Percentiles rank a stretch among this genome's conserved stretches.
Conservation (phyloP, 306 rosid species). For the Cucurbita maxima region DNA sequence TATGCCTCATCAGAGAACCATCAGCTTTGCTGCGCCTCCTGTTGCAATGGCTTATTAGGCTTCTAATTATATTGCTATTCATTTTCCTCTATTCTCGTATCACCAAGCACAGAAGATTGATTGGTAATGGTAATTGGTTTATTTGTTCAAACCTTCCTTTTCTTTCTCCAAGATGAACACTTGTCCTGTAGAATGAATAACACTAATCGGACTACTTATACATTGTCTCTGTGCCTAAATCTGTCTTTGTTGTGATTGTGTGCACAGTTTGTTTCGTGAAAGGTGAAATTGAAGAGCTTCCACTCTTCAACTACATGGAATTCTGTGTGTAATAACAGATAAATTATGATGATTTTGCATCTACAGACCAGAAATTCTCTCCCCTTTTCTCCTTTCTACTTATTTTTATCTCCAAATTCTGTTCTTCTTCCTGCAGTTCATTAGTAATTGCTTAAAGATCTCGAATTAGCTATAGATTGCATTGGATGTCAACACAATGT, state of each 20-base stretch:
- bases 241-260: background rate
- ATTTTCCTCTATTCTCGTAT: background rate
- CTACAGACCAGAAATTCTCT: background rate
- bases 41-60: conserved; percentile 79
- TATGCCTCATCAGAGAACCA: conserved; percentile 73
- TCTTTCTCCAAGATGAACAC: background rate
- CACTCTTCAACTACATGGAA: background rate
- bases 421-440: background rate
- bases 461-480: background rate
- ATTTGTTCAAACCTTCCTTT: conserved; percentile 34
- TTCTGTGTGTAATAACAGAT: background rate
- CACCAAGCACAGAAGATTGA: conserved; percentile 14
- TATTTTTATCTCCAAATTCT: background rate
- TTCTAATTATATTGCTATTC: background rate
- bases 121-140: conserved; percentile 33
- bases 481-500: background rate
- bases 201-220: background rate
- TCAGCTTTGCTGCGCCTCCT: conserved; percentile 34
- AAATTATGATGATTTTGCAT: background rate
- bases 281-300: background rate
- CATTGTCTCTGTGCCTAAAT: background rate
- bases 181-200: conserved; percentile 39
- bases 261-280: background rate
- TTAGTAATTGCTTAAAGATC: background rate
- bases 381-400: background rate